Base-by-base conservation (phyloP, 2,329 filamentous ascomycete genomes). In the Fusarium compactum region DNA sequence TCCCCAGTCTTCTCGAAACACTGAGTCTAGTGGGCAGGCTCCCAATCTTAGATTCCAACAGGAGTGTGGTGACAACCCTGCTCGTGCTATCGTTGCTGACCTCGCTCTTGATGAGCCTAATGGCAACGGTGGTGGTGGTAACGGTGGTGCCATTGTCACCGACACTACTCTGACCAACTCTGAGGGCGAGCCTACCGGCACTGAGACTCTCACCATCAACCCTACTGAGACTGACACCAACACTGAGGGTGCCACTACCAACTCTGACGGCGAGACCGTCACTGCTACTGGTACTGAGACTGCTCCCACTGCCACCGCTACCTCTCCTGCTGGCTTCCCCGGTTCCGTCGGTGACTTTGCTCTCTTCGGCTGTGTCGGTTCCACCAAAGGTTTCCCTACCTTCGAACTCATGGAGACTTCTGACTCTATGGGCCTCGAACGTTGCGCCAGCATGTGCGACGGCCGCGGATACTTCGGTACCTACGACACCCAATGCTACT, bases 321-420 rank as follows among this genome's bases (percentile, higher is more conserved):
- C 67, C 8, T 54, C 62, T 8, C 50, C 58, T 45, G 3, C 63
- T 47, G 25, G 65, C 43, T 64, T 75, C 62, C 76, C 78, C 9
- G 24, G 41, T 5, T 16, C 27, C 6, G 43, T 74, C 5, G 60
- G 57, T 8, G 64, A 70, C 58, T 78, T 76, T 61, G 47, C 58
- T 22, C 55, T 75, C 41, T 69, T 70, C 29, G 78, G 77, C 48
- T 80, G 78, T 57, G 65, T 71, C 40, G 47, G 53, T 16, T 77
- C 74, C 4, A 20, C 46, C 3, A 55, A 44, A 0, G 68, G 62
- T 8, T 78, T 76, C 65, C 70, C 73, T 9, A 70, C 61, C n/a
- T 78, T 79, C 12, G 40, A 60, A 20, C 67, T 67, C 25, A 27
- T 62, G 5, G 61, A 64, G 3, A 22, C 63, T 3, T 64, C 63